A percentile compares a stretch with the other conserved stretches of the same genome.
These are phyloP conservation scores for Aspergillus fischeri DNA, from an alignment of 2,329 filamentous ascomycete species.

Conservation along the genomic window DNA sequence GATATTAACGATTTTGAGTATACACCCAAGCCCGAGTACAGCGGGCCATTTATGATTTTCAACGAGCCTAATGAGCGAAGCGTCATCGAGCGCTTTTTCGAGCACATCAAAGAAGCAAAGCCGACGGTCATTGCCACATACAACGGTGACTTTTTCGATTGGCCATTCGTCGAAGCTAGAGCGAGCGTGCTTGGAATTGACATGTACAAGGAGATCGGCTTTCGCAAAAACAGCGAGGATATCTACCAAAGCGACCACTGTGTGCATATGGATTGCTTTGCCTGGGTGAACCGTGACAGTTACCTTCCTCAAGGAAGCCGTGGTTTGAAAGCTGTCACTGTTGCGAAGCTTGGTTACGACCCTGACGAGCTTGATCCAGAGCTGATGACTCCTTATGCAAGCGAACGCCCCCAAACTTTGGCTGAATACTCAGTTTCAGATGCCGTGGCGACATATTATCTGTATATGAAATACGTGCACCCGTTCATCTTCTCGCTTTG, in stretches of 20 bases:
- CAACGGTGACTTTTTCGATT: slow-evolving; percentile 99
- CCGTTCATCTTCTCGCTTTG: slow-evolving; percentile 98
- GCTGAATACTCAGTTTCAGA: slow-evolving; percentile 99
- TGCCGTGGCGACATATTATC: slow-evolving; percentile 95
- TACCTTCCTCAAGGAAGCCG: slow-evolving; percentile 96
- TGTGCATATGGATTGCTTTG: slow-evolving; percentile 98
- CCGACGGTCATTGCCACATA: slow-evolving; percentile 99
- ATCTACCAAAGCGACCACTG: slow-evolving; percentile 96
- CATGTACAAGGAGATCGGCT: slow-evolving; percentile 98
- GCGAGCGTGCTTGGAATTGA: slow-evolving; percentile 94
- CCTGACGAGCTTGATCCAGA: slow-evolving; percentile 97
- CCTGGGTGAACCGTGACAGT: slow-evolving; percentile 98
- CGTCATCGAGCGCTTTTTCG: slow-evolving; percentile 85
- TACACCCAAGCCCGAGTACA: slow-evolving; percentile 93
- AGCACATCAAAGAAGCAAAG: slow-evolving; percentile 88
- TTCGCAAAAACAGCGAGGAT: slow-evolving; percentile 90
- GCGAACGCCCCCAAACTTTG: slow-evolving; percentile 84
- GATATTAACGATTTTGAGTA: slow-evolving; percentile 98
- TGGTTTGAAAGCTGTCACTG: slow-evolving; percentile 94
- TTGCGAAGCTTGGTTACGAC: slow-evolving; percentile 96
- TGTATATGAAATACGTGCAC: slow-evolving; percentile 99
- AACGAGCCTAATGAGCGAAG: slow-evolving; percentile 93
- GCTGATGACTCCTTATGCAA: slow-evolving; percentile 86
- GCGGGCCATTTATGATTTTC: slow-evolving; percentile 94
- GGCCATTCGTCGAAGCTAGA: slow-evolving; percentile 94